A percentile compares a stretch with the other conserved stretches of the same genome.
phyloP scores from a whole-genome alignment of 306 rosid species.

The Corylus americana region DNA sequence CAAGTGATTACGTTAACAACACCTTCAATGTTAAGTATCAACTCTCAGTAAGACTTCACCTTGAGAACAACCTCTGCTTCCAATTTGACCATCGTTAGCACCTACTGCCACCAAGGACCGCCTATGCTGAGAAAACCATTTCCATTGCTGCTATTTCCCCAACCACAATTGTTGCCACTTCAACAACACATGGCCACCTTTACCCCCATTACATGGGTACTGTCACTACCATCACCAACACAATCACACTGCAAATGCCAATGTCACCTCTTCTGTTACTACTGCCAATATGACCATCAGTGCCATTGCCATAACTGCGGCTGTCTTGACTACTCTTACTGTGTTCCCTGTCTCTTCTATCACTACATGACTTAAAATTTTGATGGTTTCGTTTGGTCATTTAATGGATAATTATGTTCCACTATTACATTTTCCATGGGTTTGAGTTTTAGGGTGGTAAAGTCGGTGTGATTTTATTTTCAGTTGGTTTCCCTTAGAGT shows the following conservation, averaged over 20 bases:
- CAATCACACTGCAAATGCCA: background rate
- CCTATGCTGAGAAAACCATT: background rate
- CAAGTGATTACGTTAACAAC: no score
- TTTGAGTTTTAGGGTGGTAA: background rate
- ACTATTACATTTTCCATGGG: background rate
- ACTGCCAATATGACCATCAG: background rate
- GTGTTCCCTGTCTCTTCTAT: conserved; percentile 15
- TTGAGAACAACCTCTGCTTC: no score
- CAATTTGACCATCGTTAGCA: background rate
- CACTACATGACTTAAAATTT: background rate
- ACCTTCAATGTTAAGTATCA: no score
- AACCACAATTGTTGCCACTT: background rate
- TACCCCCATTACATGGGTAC: background rate
- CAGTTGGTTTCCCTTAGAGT: conserved; percentile 1
- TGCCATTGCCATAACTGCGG: background rate
- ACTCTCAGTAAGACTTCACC: no score
- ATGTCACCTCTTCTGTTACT: conserved; percentile 2
- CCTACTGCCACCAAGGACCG: background rate
- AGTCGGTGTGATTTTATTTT: background rate
- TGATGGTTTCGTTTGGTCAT: background rate
- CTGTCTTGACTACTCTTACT: background rate
- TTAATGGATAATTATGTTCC: background rate
- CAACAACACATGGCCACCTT: background rate
- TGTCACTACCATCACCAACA: background rate
- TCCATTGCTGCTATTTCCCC: background rate